Evolutionary conservation across 495 filamentous ascomycete genomes (phyloP).

Genomic region (Aspergillus egyptiacus): DNA sequence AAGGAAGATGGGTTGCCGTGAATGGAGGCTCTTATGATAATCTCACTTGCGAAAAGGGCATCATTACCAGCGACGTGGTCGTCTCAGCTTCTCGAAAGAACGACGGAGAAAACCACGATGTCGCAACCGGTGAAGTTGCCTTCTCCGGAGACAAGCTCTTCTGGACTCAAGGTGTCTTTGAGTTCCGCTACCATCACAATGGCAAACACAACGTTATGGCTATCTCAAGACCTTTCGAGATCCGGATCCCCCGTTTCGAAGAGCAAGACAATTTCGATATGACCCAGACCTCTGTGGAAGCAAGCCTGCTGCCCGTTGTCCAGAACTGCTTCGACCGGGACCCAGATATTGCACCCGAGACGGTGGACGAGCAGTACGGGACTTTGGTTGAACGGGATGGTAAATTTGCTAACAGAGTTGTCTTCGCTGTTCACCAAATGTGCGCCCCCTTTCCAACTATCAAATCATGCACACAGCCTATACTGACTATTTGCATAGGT

Average conservation of each 20-base stretch:
- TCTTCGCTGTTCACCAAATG: constrained; percentile 95
- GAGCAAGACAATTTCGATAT: constrained; percentile 46
- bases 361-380: constrained; percentile 76
- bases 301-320: constrained; percentile 72
- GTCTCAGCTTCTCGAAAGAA: constrained; percentile 38
- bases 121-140: constrained; percentile 66
- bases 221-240: constrained; percentile 88
- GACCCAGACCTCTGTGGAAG: constrained; percentile 58
- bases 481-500: constrained; percentile 44
- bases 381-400: constrained; percentile 73
- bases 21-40: constrained; percentile 73
- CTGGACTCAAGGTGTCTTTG: constrained; percentile 93
- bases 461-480: not conserved
- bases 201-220: constrained; percentile 95
- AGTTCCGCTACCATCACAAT: constrained; percentile 95
- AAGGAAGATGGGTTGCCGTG: constrained; percentile 85
- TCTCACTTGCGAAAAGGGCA: constrained; percentile 68
- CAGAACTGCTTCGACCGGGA: constrained; percentile 89
- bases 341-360: constrained; percentile 81
- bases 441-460: constrained; percentile 22
- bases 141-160: constrained; percentile 93
- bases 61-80: constrained; percentile 59
- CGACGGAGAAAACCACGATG: constrained; percentile 39
- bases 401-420: constrained; percentile 81
- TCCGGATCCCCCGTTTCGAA: constrained; percentile 72